phyloP scores from a whole-genome alignment of 768 basidiomycete genomes.

The Kwoniella sp. region DNA sequence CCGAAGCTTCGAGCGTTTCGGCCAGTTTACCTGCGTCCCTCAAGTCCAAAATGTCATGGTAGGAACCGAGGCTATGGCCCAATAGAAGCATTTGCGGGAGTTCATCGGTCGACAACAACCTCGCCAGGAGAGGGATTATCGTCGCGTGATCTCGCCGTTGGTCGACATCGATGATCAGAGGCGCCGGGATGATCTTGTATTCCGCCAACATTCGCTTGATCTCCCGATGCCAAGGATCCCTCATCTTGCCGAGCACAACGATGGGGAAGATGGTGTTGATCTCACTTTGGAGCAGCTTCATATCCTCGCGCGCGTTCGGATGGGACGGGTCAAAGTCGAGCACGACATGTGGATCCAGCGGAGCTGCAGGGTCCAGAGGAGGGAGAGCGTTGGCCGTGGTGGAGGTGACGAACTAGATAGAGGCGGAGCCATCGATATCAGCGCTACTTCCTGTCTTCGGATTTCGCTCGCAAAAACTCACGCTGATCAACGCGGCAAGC shows the following conservation, averaged over 20 bases:
- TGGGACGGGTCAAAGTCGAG: conserved; percentile 49
- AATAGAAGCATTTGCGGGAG: conserved; percentile 42
- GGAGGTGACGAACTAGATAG: conserved; percentile 41
- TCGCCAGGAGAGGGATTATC: conserved; percentile 38
- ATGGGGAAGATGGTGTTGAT: conserved; percentile 44
- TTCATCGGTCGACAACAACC: conserved; percentile 33
- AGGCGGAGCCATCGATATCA: neutral
- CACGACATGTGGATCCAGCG: conserved; percentile 40
- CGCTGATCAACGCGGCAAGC: conserved; percentile 38
- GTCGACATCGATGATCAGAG: conserved; percentile 48
- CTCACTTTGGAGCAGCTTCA: conserved; percentile 40
- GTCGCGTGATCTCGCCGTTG: conserved; percentile 34
- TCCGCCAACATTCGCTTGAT: conserved; percentile 42
- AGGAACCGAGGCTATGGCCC: conserved; percentile 36
- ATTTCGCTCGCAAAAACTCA: conserved; percentile 16
- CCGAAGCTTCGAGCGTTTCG: conserved; percentile 24
- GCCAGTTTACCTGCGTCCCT: conserved; percentile 31
- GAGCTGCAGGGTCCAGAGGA: conserved; percentile 30
- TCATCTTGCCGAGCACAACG: conserved; percentile 48
- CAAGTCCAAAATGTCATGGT: conserved; percentile 36
- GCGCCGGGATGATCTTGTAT: conserved; percentile 43
- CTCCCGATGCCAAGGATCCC: conserved; percentile 49
- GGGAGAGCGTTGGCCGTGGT: conserved; percentile 47
- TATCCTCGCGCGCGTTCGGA: conserved; percentile 36
- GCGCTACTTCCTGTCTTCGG: neutral